Percentiles rank a stretch among this genome's conserved stretches.
phyloP scores from a whole-genome alignment of 495 filamentous ascomycete species.

The Talaromyces stipitatus region DNA sequence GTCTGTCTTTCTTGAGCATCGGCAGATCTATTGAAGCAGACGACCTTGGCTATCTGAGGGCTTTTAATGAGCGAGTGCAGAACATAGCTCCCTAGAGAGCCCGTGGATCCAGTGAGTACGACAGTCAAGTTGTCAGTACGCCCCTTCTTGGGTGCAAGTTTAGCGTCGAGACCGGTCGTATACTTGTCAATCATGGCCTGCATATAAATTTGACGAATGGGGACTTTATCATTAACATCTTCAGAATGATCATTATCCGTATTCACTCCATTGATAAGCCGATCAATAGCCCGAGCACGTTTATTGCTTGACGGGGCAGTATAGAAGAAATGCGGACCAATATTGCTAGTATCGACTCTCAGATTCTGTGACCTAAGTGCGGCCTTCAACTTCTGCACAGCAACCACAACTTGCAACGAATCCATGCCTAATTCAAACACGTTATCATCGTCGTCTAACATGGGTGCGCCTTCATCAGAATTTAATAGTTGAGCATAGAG shows the following conservation, averaged over 20 bases:
- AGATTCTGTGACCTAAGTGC: not conserved
- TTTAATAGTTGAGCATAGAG: not conserved
- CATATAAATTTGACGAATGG: not conserved
- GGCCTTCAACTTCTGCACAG: constrained; percentile 9
- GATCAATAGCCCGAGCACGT: not conserved
- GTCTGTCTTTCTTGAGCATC: constrained; percentile 15
- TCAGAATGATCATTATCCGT: not conserved
- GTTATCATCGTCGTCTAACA: constrained; percentile 13
- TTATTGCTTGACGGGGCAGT: constrained; percentile 1
- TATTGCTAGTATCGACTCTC: not conserved
- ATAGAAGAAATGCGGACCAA: constrained; percentile 3
- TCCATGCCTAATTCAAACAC: constrained; percentile 43
- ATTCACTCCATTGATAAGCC: not conserved
- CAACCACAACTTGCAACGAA: constrained; percentile 36
- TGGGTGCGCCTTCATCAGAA: constrained; percentile 6
- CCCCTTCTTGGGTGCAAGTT: not conserved
- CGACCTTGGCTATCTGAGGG: constrained; percentile 34
- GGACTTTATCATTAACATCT: not conserved
- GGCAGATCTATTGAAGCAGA: constrained; percentile 44
- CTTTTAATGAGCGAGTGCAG: constrained; percentile 34
- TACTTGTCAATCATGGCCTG: constrained; percentile 3
- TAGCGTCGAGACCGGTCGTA: not conserved
- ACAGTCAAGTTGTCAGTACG: constrained; percentile 7
- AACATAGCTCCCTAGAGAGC: constrained; percentile 48
- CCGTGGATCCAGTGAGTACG: constrained; percentile 50